Conservation (phyloP, 2,329 filamentous ascomycete species). For the Clonostachys rosea region DNA sequence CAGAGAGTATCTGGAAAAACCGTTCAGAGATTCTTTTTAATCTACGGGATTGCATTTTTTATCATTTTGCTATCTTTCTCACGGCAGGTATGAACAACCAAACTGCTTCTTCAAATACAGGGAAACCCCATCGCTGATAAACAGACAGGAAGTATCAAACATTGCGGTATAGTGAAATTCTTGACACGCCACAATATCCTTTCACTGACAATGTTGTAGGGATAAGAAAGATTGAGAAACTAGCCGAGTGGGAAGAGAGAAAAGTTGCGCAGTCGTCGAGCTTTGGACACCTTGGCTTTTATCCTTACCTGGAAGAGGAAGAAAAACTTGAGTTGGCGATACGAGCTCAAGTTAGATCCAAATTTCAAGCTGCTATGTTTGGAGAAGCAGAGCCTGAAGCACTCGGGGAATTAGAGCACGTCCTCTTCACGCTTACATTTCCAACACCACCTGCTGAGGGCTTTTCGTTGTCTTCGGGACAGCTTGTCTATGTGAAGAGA, state of each 20-base stretch:
- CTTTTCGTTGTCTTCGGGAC: no score
- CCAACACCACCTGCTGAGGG: not conserved
- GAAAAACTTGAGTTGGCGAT: not conserved
- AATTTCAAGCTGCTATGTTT: not conserved
- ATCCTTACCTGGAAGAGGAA: not conserved
- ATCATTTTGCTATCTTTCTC: not conserved
- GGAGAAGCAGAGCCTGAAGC: not conserved
- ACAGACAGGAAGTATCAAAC: not conserved
- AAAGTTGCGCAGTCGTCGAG: not conserved
- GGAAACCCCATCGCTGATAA: not conserved
- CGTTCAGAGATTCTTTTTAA: not conserved
- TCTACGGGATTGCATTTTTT: not conserved
- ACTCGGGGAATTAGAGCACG: not conserved
- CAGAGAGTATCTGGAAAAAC: not conserved
- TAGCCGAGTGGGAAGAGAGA: not conserved
- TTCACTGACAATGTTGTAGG: no score
- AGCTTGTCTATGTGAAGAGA: no score
- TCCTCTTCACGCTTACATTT: not conserved
- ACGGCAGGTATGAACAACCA: not conserved
- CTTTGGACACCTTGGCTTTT: not conserved
- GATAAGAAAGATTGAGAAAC: not conserved
- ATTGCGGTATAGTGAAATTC: not conserved
- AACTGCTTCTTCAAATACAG: no score
- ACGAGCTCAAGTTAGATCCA: not conserved
- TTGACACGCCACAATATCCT: no score